Base-by-base conservation (phyloP, 129 eudicot species). In the Centaurea solstitialis region DNA sequence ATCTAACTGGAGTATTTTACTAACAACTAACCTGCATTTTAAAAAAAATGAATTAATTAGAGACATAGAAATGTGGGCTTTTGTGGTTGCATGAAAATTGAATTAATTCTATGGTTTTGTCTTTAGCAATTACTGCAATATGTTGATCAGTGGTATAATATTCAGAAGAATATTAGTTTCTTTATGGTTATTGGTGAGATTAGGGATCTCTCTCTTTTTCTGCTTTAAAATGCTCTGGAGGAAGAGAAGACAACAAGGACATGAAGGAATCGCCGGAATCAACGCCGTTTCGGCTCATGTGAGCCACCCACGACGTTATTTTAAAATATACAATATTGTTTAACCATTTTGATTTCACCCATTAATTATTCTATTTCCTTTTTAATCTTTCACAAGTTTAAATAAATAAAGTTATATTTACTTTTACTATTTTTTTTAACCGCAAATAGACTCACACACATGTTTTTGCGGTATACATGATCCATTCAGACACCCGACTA, bases 181-280 rank as follows among this genome's bases (percentile, higher is more conserved):
- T 47, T 78, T 83, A 35, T 81, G 79, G 86, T 72, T 77, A 80
- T 76, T 80, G 81, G 87, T 69, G 77, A 84, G 83, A 62, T 68
- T 75, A 78, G 53, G 66, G 73, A 2, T 61, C 22, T 78, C 41
- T 67, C 66, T 80, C 38, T 81, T 66, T 79, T 84, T 80, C 81
- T 80, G 74, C 80, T 67, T 77, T n/a, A 73, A 70, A 79, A 78
- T 79, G 69, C 76, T 77, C 82, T 73, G 76, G 33, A 82, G 69
- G 67, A 70, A 74, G 23, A 41, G 83, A 88, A 84, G 88, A 90
- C 94, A 90, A 86, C 50, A 86, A 79, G 40, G 83, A 86, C 87
- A 84, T 87, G 84, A 90, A 88, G 89, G 90, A 86, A 90, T 90
- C 90, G 81, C 87, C 94, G 87, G 85, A 90, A 88, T 90, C 87